Percentiles rank a stretch among this genome's conserved stretches.
These are phyloP conservation scores for Suaeda aralocaspica DNA, from an alignment of 148 eudicot genomes.

Conservation along the genomic window DNA sequence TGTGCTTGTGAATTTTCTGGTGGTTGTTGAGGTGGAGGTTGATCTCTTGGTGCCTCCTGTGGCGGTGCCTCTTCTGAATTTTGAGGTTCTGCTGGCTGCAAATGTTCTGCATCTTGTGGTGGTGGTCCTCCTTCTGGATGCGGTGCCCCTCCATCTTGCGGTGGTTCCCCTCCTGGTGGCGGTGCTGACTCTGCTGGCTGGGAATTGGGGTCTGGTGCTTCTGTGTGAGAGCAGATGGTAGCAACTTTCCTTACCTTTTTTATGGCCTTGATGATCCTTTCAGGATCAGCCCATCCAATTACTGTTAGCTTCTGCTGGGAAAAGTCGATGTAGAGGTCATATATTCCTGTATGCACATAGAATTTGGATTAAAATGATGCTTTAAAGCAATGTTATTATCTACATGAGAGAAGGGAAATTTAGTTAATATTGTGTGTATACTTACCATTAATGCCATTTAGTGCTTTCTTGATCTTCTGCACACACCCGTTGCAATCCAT, in stretches of 20 bases:
- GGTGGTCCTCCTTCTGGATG: slow-evolving; percentile 28
- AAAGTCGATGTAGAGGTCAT: slow-evolving; percentile 59
- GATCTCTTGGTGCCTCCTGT: slow-evolving; percentile 31
- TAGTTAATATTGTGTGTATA: neutral
- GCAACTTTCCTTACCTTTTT: slow-evolving; percentile 73
- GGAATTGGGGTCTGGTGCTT: slow-evolving; percentile 38
- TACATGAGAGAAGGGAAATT: neutral
- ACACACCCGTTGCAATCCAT: slow-evolving; percentile 97
- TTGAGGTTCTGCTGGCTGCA: slow-evolving; percentile 35
- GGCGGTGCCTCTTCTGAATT: slow-evolving; percentile 26
- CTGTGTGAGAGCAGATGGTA: slow-evolving; percentile 66
- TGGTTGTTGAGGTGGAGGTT: slow-evolving; percentile 32
- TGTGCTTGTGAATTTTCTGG: slow-evolving; percentile 34
- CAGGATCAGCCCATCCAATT: slow-evolving; percentile 82
- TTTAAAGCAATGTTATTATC: neutral
- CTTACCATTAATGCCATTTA: slow-evolving; percentile 74
- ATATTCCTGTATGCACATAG: slow-evolving; percentile 51
- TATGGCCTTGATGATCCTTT: slow-evolving; percentile 71
- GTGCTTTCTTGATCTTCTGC: slow-evolving; percentile 88
- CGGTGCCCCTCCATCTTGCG: slow-evolving; percentile 25
- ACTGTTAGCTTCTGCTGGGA: slow-evolving; percentile 68
- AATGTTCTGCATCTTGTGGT: slow-evolving; percentile 25
- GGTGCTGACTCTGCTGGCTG: slow-evolving; percentile 29
- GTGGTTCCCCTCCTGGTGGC: slow-evolving; percentile 22
- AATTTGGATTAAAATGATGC: neutral